Conservation (phyloP, 2,329 filamentous ascomycete species). For the Celoporthe dispersa region DNA sequence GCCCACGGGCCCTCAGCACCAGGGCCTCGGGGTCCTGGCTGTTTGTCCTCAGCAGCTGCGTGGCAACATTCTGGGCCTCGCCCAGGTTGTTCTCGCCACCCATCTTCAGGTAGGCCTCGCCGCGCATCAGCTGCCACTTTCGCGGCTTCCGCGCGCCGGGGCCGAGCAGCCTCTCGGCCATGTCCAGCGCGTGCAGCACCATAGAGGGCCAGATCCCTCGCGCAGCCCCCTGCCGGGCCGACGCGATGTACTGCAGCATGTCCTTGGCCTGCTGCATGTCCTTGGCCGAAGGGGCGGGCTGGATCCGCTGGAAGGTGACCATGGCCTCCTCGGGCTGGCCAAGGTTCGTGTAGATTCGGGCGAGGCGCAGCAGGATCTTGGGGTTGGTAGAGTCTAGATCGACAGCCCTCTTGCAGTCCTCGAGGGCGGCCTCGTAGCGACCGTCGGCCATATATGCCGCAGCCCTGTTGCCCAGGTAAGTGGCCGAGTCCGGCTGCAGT, state of each 20-base stretch:
- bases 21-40: constrained; percentile 92
- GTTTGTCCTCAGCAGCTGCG: constrained; percentile 83
- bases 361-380: constrained; percentile 87
- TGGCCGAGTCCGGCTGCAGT: constrained; percentile 81
- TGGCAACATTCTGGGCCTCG: constrained; percentile 91
- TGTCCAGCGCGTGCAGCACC: constrained; percentile 88
- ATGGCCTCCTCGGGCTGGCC: constrained; percentile 88
- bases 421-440: constrained; percentile 77
- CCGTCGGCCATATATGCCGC: constrained; percentile 91
- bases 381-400: constrained; percentile 83
- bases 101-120: constrained; percentile 92
- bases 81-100: constrained; percentile 85
- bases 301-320: constrained; percentile 78
- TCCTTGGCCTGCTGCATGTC: constrained; percentile 82
- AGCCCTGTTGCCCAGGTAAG: constrained; percentile 92
- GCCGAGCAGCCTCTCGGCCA: constrained; percentile 83
- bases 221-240: constrained; percentile 78
- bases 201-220: constrained; percentile 81
- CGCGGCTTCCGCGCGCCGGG: constrained; percentile 77
- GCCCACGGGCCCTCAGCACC: constrained; percentile 82
- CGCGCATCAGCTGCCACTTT: constrained; percentile 92
- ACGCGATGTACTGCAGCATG: constrained; percentile 81
- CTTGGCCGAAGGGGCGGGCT: constrained; percentile 79
- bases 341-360: constrained; percentile 85
- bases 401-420: constrained; percentile 82